Evolutionary conservation across 495 filamentous ascomycete genomes (phyloP), one percentile per base, ranked within the genome.

Genomic region (Jackrogersella minutella): DNA sequence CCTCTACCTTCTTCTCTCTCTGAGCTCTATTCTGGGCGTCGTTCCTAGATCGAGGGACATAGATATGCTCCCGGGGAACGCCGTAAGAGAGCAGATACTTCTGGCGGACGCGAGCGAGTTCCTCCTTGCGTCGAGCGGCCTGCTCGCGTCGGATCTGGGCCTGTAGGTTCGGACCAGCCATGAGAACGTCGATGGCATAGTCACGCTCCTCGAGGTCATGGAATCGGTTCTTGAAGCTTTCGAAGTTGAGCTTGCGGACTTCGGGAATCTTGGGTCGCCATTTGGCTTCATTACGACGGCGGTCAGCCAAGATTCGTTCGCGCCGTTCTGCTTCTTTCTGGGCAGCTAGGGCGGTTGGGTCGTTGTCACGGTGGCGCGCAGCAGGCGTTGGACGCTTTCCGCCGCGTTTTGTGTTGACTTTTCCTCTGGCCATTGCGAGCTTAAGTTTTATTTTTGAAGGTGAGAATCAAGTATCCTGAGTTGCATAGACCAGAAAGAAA

Each of bases 181-280:
- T 58, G 16, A 78, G 67, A 11, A 75, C 76, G 10, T 78, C 76
- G 19, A 76, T 64, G 22, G 74, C 76, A 56, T 73, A 74, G 30
- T 75, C 76, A 11, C 70, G 72, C 47, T 68, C 68, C 0, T 64
- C 64, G 14, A 68, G 37, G 19, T 56, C 57, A 11, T 74, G 62
- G 66, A 75, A 78, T 4, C 76, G 70, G 34, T 78, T 78, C 58
- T 79, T 79, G 70, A 77, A 79, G 54, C 75, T 66, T 40, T 73
- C 67, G 49, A 79, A 76, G 58, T 72, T 75, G 34, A 75, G 67
- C 40, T 69, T 70, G 2, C 74, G 74, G 24, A 75, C 70, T n/a
- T 73, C 70, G 34, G 73, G 73, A 19, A 75, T 69, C 70, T 75
- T 75, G 28, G 70, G 70, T 10, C 70, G 64, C 73, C 73, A 75